These are phyloP conservation scores for Solanum chaucha DNA, from an alignment of 257 asterid species.

Conservation along the genomic window DNA sequence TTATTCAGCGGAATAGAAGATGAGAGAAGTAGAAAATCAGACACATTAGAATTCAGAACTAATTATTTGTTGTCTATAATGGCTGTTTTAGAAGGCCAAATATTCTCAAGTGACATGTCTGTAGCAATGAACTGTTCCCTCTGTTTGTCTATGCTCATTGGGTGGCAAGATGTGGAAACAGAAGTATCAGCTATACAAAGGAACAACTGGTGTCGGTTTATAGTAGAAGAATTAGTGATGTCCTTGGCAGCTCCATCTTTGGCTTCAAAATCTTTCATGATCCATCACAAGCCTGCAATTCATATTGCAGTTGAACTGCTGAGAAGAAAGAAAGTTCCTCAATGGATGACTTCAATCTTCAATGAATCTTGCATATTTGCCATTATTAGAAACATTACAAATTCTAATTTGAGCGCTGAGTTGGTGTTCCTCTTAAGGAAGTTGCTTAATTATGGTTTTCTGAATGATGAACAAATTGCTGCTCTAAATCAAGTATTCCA, in stretches of 20 bases:
- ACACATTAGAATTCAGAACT: conserved; percentile 27
- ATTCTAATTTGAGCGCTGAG: conserved; percentile 41
- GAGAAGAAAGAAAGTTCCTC: conserved; percentile 31
- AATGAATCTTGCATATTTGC: conserved; percentile 40
- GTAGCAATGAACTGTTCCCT: conserved; percentile 59
- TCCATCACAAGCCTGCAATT: conserved; percentile 59
- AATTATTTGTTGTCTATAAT: conserved; percentile 41
- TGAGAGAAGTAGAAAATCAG: conserved; percentile 11
- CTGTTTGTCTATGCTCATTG: conserved; percentile 52
- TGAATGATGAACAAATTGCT: conserved; percentile 48
- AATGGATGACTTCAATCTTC: conserved; percentile 58
- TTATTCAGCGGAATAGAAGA: conserved; percentile 44
- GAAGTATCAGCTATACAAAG: conserved; percentile 17
- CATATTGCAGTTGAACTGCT: conserved; percentile 57
- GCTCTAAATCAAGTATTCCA: conserved; percentile 58
- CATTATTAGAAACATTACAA: conserved; percentile 45
- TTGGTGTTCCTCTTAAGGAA: conserved; percentile 55
- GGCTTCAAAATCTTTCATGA: conserved; percentile 32
- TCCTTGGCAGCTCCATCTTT: conserved; percentile 52
- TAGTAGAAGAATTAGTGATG: conserved; percentile 79
- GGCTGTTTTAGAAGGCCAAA: conserved; percentile 64
- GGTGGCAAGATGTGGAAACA: conserved; percentile 36
- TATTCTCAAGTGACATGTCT: conserved; percentile 45
- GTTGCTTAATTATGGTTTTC: conserved; percentile 54
- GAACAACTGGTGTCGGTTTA: conserved; percentile 62